A percentile compares a stretch with the other conserved stretches of the same genome.
These are phyloP conservation scores for Phytophthora pisi DNA, from an alignment of 352 stramenopile species.

Conservation along the genomic window DNA sequence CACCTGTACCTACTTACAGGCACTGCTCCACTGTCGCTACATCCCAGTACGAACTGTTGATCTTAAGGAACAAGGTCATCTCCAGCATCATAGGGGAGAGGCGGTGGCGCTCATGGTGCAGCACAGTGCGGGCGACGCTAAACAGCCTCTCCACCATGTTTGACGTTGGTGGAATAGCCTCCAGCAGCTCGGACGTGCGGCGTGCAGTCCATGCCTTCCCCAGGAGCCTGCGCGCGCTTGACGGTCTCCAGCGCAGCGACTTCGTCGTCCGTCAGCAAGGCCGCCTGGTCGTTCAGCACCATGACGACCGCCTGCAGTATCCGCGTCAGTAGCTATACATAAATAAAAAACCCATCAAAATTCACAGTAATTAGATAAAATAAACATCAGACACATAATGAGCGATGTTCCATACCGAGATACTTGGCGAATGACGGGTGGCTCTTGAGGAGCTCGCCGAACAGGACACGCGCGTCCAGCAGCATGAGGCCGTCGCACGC, in stretches of 20 bases:
- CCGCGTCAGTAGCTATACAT: conserved; percentile 2
- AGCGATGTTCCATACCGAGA: conserved; percentile 5
- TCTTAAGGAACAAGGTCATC: conserved; percentile 8
- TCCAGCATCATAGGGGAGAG: conserved; percentile 9
- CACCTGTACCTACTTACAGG: background rate
- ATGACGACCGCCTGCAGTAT: background rate
- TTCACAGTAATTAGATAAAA: background rate
- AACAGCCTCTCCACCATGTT: conserved; percentile 12
- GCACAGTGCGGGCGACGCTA: conserved; percentile 2
- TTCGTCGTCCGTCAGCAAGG: background rate
- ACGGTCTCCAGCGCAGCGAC: background rate
- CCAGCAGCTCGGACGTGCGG: conserved; percentile 1
- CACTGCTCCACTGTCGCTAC: conserved; percentile 1
- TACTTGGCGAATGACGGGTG: conserved; percentile 2
- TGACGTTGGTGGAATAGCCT: conserved; percentile 2
- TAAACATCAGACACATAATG: conserved; percentile 3
- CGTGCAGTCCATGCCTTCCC: too few relatives aligned
- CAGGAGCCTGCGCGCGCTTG: background rate
- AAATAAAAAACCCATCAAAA: background rate
- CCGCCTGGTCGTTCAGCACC: background rate
- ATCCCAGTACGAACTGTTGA: conserved; percentile 2
- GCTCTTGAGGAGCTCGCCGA: background rate
- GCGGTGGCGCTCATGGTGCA: conserved; percentile 7
- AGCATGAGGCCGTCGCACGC: background rate
- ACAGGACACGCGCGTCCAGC: background rate